Conservation (phyloP, 331 rosid genomes). For the Acacia concinna region DNA sequence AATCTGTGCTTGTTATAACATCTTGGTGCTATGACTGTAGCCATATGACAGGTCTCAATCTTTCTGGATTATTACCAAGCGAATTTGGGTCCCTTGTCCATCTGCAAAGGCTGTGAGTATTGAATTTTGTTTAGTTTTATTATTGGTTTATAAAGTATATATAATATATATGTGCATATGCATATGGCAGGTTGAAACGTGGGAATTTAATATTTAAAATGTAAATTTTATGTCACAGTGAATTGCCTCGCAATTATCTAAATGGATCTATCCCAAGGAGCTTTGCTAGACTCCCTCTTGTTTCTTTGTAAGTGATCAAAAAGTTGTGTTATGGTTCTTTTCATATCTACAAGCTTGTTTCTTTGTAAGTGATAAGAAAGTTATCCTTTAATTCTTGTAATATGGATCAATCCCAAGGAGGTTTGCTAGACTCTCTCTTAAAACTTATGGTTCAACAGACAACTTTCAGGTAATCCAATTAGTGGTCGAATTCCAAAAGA, state of each 20-base stretch:
- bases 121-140: background rate
- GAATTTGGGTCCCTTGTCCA: conserved; percentile 18
- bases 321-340: background rate
- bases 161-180: too few relatives aligned
- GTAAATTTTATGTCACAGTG: conserved; percentile 42
- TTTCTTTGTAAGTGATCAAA: conserved; percentile 34
- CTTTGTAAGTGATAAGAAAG: too few relatives aligned
- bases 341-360: background rate
- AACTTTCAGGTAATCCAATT: conserved; percentile 59
- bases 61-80: background rate
- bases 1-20: too few relatives aligned
- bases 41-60: background rate
- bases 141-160: background rate
- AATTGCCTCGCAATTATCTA: conserved; percentile 65
- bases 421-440: too few relatives aligned
- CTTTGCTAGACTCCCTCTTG: conserved; percentile 50
- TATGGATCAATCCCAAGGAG: too few relatives aligned
- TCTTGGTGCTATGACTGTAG: background rate
- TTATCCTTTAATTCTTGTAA: too few relatives aligned
- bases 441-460: conserved; percentile 39
- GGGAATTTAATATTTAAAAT: background rate
- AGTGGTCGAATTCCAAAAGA: conserved; percentile 60
- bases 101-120: conserved; percentile 56
- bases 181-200: background rate
- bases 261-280: conserved; percentile 61